phyloP scores from a whole-genome alignment of 2,329 filamentous ascomycete species.

The Alternaria viburni region DNA sequence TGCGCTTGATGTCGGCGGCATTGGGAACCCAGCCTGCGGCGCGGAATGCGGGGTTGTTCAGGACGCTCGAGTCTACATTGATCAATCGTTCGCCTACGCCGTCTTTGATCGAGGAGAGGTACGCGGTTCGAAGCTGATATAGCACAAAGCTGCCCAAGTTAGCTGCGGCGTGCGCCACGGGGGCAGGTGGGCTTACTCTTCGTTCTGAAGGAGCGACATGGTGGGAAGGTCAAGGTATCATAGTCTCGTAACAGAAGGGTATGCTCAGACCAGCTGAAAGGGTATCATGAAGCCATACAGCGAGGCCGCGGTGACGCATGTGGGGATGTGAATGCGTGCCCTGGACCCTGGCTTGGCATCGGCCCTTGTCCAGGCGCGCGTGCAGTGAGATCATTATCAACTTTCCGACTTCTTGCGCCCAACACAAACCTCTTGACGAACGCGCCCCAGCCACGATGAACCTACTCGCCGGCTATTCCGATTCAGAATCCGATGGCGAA shows the following conservation, averaged over 20 bases:
- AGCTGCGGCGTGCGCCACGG: conserved; percentile 18
- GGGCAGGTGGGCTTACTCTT: conserved; percentile 47
- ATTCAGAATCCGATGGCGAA: conserved; percentile 74
- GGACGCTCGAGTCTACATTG: conserved; percentile 77
- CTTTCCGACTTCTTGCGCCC: conserved; percentile 2
- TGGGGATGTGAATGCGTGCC: conserved; percentile 14
- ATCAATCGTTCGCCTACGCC: conserved; percentile 85
- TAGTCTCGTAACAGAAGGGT: conserved; percentile 18
- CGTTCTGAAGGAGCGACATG: conserved; percentile 55
- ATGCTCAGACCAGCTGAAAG: conserved; percentile 44
- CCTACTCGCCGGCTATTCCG: conserved; percentile 78
- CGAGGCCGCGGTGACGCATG: conserved; percentile 5
- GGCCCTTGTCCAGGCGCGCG: conserved; percentile 17
- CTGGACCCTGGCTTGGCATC: conserved; percentile 29
- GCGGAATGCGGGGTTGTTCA: conserved; percentile 83
- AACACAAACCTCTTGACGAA: not conserved
- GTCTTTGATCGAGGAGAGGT: conserved; percentile 80
- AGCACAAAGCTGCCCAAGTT: conserved; percentile 69
- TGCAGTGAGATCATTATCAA: conserved; percentile 20
- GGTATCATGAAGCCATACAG: conserved; percentile 18
- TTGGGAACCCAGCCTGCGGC: conserved; percentile 80
- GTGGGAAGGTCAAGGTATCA: conserved; percentile 20
- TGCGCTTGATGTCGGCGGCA: conserved; percentile 77
- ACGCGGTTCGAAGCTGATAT: conserved; percentile 81
- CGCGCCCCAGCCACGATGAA: conserved; percentile 62